These are phyloP conservation scores for Podochytrium sp. DNA, from an alignment of 192 early-diverging fungal genomes.

Conservation along the genomic window DNA sequence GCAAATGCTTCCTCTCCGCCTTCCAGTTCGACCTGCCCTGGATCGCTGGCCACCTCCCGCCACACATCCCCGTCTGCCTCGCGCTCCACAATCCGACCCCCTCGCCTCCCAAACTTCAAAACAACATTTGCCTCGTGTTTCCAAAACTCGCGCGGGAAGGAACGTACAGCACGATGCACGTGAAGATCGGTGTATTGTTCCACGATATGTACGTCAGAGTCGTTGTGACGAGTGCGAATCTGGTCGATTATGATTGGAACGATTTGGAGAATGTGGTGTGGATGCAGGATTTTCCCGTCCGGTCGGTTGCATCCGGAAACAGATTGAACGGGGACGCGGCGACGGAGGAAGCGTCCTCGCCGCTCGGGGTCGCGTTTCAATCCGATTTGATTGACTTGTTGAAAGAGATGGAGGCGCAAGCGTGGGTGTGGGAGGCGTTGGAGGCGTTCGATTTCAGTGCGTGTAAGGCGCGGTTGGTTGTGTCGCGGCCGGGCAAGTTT, in stretches of 20 bases:
- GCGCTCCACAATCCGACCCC: conserved; percentile 9
- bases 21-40: conserved; percentile 28
- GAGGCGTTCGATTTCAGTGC: not conserved
- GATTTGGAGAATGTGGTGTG: conserved; percentile 37
- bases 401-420: conserved; percentile 31
- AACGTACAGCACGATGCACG: conserved; percentile 26
- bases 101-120: conserved; percentile 3
- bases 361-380: not conserved
- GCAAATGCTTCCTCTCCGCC: conserved; percentile 6
- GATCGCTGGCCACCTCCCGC: conserved; percentile 5
- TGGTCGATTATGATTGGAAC: conserved; percentile 45
- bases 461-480: conserved; percentile 20
- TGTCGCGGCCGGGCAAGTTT: conserved; percentile 31
- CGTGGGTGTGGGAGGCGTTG: conserved; percentile 6
- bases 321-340: not conserved
- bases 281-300: conserved; percentile 25
- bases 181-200: conserved; percentile 37
- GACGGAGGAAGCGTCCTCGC: not conserved
- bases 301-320: not conserved
- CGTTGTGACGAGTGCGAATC: conserved; percentile 38
- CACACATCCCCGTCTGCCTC: conserved; percentile 21
- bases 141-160: not conserved
- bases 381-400: conserved; percentile 23
- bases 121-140: conserved; percentile 21
- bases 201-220: conserved; percentile 32